Evolutionary conservation across 495 filamentous ascomycete species (phyloP), one percentile per base, ranked within the genome.

Genomic region (Hyaloscypha hepaticicola): DNA sequence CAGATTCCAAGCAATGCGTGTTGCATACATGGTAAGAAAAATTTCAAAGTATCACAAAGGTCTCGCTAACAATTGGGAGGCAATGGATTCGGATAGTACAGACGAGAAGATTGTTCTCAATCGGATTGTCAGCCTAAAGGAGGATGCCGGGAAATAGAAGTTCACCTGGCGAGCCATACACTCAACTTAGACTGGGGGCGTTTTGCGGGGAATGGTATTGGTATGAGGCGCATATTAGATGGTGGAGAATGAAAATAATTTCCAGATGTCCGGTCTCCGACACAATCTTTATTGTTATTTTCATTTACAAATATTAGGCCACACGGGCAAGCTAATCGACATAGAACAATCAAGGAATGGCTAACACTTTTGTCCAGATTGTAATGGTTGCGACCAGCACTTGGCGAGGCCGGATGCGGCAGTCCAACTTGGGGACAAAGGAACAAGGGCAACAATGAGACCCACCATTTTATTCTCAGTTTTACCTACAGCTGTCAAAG

Each of bases 111-210:
- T 97, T 55, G 85, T 98, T 61, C 76, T 99, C 28, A 99, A 97
- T 77, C 84, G 91, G 48, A 97, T 99, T 71, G 93, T 97, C 38
- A 89, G 88, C 48, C 79, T 99, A 68, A 97, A 97, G 81, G 93
- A 98, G 76, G 92, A 96, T 77, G 76, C 83, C 25, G 87, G 88
- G 33, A 92, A 93, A 80, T 85, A 75, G 49, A 33, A 5, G 22
- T 16, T 14, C 8, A 14, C 24, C 19, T 61, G 25, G 33, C 9
- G 51, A 45, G n/a, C n/a, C n/a, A n/a, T n/a, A n/a, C n/a, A n/a
- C n/a, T n/a, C n/a, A n/a, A n/a, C n/a, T n/a, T n/a, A n/a, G n/a
- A 63, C 56, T 63, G 51, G 11, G 56, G 61, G 61, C 56, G 61
- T 63, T 56, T 45, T n/a, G 19, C 14, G 0, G 7, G 19, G 33